Evolutionary conservation across 2,329 filamentous ascomycete species (phyloP).

Genomic region (Phialophora expanda): DNA sequence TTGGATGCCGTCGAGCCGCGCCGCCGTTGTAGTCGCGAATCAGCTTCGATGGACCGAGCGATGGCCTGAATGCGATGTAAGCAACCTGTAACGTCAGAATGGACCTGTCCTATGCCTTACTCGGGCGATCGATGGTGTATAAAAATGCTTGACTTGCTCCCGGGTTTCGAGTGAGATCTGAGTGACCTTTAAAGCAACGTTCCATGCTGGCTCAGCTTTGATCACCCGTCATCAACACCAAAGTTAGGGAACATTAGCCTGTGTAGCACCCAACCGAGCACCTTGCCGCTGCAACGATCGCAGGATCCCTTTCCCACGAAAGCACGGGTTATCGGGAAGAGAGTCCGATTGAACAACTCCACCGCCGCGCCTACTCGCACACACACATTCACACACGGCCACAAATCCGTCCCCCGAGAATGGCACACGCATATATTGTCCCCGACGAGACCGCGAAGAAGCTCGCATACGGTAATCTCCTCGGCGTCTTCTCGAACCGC

Average conservation of each 20-base stretch:
- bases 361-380: background rate
- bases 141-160: background rate
- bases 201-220: too few relatives aligned
- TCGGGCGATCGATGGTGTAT: background rate
- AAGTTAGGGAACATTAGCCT: too few relatives aligned
- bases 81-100: background rate
- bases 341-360: too few relatives aligned
- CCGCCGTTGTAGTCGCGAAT: background rate
- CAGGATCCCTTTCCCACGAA: too few relatives aligned
- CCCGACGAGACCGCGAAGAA: constrained; percentile 12
- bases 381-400: too few relatives aligned
- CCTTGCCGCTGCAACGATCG: too few relatives aligned
- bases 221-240: too few relatives aligned
- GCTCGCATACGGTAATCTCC: constrained; percentile 17
- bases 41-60: background rate
- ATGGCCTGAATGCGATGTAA: background rate
- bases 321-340: too few relatives aligned
- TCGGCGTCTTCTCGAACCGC: constrained; percentile 22
- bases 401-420: background rate
- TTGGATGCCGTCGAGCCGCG: background rate
- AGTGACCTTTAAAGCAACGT: background rate
- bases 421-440: background rate
- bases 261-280: too few relatives aligned
- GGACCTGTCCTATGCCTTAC: background rate
- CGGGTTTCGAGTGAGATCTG: background rate